phyloP scores from a whole-genome alignment of 345 rosid genomes.

The Reutealis trisperma region DNA sequence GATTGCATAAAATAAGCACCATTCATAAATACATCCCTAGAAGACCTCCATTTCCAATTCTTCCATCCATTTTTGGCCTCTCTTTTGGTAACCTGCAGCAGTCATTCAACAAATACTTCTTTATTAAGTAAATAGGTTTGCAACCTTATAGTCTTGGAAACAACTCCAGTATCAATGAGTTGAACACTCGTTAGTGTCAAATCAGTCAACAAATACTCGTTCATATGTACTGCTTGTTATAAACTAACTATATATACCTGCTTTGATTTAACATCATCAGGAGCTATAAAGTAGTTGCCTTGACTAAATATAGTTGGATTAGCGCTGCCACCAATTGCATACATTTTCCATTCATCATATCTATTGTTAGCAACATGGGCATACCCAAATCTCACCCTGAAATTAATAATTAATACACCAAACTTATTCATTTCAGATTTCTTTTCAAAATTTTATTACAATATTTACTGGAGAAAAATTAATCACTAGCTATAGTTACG shows the following conservation, averaged over 20 bases:
- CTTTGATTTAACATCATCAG: slow-evolving; percentile 7
- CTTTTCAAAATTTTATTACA: too few relatives aligned
- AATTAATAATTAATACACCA: neutral
- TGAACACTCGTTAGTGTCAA: too few relatives aligned
- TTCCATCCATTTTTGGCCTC: slow-evolving; percentile 22
- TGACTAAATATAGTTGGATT: slow-evolving; percentile 34
- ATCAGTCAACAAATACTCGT: too few relatives aligned
- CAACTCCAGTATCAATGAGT: neutral
- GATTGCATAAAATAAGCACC: slow-evolving; percentile 33
- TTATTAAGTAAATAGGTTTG: too few relatives aligned
- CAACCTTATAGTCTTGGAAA: too few relatives aligned
- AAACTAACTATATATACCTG: slow-evolving; percentile 4
- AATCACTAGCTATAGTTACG: too few relatives aligned
- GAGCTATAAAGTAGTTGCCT: slow-evolving; percentile 29
- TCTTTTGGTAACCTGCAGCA: slow-evolving; percentile 24
- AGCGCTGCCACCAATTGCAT: slow-evolving; percentile 30
- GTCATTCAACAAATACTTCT: neutral
- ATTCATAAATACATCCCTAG: slow-evolving; percentile 25
- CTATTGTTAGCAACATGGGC: slow-evolving; percentile 32
- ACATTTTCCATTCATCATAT: slow-evolving; percentile 33
- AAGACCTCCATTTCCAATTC: slow-evolving; percentile 37
- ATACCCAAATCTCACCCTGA: slow-evolving; percentile 33
- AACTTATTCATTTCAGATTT: too few relatives aligned
- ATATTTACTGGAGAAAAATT: too few relatives aligned
- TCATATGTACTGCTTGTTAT: too few relatives aligned